Evolutionary conservation across 2,329 filamentous ascomycete genomes (phyloP), one percentile per base, ranked within the genome.

Genomic region (Fusarium sp.): DNA sequence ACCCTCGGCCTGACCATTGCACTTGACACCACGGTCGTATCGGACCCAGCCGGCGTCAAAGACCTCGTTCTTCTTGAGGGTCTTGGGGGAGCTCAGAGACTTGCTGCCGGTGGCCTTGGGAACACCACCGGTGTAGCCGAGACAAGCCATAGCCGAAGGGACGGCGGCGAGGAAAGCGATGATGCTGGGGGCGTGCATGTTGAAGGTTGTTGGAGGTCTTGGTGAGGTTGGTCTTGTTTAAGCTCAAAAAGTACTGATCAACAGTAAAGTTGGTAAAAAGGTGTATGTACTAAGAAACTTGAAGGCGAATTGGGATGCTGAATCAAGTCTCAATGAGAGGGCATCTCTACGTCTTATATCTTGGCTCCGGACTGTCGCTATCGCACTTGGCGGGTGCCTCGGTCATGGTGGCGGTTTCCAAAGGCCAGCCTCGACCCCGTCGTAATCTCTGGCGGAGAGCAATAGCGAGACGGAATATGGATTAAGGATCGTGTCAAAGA

Each of bases 1-100:
- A 55, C 83, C 83, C 74, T 86, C 84, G 28, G 68, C 74, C 73
- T 85, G 73, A n/a, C 75, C 81, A 51, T 71, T 80, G 78, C 84
- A 86, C 47, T 76, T 77, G 36, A 78, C 76, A 12, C 82, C 81
- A 60, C 81, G 82, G 65, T 82, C 82, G 60, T 81, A 83, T 59
- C 76, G 77, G 36, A 75, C 76, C 77, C 76, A 80, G 2, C 72
- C 73, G 47, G 76, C 78, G 16, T 80, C 78, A 34, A 76, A 76
- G 6, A 73, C 71, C 41, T 77, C 64, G 4, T 77, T 74, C 1
- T 69, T 62, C 15, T 65, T 62, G 40, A 79, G 70, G 55, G 77
- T 75, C 16, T 77, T 78, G 11, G 80, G 79, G 0, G 69, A 61
- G 27, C 63, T 73, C 13, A 76, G 75, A 30, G 72, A 58, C 68